Evolutionary conservation across 257 asterid species (phyloP), one percentile per base, ranked within the genome.

Genomic region (Jasminum sambac): DNA sequence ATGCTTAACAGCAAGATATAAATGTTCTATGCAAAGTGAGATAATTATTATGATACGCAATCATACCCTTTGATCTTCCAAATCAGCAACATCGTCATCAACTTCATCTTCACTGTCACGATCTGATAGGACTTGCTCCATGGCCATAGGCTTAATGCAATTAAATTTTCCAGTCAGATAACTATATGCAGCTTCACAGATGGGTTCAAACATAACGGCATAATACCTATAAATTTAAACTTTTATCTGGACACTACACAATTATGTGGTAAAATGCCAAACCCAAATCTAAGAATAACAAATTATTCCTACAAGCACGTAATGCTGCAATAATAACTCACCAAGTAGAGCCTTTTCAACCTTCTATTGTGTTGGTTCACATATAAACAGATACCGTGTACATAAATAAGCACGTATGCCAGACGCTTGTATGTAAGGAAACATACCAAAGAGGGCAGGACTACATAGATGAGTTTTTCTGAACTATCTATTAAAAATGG

Each of bases 41-140:
- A 64, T 10, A 65, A 64, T 21, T 37, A 52, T 46, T 19, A 73
- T 55, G 55, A 67, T 60, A 75, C 71, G 79, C 57, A 72, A 65
- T 46, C 90, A 74, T 72, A 95, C 99, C 91, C 99, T 87, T 84
- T 90, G 84, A 86, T 95, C 99, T 85, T 95, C 99, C 69, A 95
- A 88, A 79, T 95, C 99, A 17, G 98, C 99, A 66, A 95, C 99
- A 82, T 95, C 99, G 74, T 91, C 99, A 74, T 95, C 99, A 38
- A 95, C 98, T 84, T 95, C 99, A 81, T 91, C 99, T 86, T 95
- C 99, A 73, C 99, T 95, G 79, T 91, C 99, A 12, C 86, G 90
- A 73, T 91, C 99, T 36, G 99, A 89, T 62, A 95, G 64, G 72
- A 95, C 97, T 91, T 95, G 97, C 82, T 95, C 98, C 86, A 82